Conservation (phyloP, 2,329 filamentous ascomycete species). For the Ophiostoma angusticollis region DNA sequence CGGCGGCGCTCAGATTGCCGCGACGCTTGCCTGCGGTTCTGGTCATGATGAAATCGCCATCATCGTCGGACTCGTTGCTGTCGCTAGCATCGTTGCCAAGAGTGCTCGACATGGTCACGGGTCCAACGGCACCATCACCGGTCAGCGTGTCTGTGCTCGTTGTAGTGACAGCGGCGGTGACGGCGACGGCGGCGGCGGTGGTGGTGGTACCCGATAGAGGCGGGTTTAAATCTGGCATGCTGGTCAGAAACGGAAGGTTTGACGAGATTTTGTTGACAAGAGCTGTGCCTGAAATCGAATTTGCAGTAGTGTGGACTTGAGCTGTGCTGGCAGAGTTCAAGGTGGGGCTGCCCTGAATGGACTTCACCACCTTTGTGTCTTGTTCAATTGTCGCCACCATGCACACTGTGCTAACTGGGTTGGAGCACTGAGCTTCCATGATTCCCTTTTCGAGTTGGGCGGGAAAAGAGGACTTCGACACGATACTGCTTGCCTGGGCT, state of each 20-base stretch:
- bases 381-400: background rate
- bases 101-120: constrained; percentile 5
- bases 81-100: constrained; percentile 10
- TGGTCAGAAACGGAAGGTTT: background rate
- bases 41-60: constrained; percentile 14
- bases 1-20: constrained; percentile 12
- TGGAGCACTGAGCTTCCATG: background rate
- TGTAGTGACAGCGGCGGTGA: background rate
- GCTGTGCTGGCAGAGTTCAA: background rate
- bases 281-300: background rate
- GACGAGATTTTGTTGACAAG: constrained; percentile 2
- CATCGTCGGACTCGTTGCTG: constrained; percentile 10
- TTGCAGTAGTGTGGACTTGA: constrained; percentile 1
- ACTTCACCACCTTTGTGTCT: constrained; percentile 1
- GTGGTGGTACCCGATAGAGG: background rate
- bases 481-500: background rate
- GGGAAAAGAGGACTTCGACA: background rate
- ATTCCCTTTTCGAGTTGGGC: background rate
- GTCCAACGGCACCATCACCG: background rate
- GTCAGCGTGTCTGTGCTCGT: background rate
- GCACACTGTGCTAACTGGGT: background rate
- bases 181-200: no score
- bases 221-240: background rate
- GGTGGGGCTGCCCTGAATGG: constrained; percentile 7
- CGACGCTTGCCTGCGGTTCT: constrained; percentile 15